A percentile compares a stretch with the other conserved stretches of the same genome.
Evolutionary conservation across 169 alveolate species (phyloP).

Genomic region (Eimeria maxima): DNA sequence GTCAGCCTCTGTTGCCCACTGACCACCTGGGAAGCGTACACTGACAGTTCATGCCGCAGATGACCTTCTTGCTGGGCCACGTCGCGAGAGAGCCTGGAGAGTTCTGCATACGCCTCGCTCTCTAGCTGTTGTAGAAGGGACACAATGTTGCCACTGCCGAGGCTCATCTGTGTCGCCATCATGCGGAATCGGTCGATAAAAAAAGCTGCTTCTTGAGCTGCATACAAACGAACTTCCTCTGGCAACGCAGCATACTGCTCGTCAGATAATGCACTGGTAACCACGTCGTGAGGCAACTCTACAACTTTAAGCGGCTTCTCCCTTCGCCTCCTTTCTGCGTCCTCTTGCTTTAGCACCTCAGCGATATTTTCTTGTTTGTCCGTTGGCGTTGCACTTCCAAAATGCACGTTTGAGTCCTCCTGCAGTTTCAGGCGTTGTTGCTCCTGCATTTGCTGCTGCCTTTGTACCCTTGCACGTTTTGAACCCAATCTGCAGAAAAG

Average conservation of each 20-base stretch:
- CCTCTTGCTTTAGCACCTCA: background rate
- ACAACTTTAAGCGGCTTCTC: constrained; percentile 61
- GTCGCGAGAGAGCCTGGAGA: constrained; percentile 57
- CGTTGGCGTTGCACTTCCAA: background rate
- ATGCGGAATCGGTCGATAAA: constrained; percentile 64
- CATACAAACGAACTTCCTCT: constrained; percentile 36
- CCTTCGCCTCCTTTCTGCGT: constrained; percentile 41
- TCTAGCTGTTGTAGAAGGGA: constrained; percentile 57
- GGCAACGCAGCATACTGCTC: constrained; percentile 67
- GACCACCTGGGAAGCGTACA: constrained; percentile 41
- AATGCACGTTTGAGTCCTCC: background rate
- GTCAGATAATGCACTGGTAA: constrained; percentile 69
- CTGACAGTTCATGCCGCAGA: constrained; percentile 59
- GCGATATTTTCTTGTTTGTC: background rate
- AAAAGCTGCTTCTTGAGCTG: constrained; percentile 20
- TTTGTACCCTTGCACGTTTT: background rate
- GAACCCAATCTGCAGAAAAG: constrained; percentile 21
- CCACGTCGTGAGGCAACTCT: constrained; percentile 73
- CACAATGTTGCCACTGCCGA: constrained; percentile 48
- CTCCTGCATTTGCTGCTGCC: background rate
- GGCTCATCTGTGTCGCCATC: constrained; percentile 45
- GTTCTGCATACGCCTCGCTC: constrained; percentile 40
- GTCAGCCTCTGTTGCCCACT: constrained; percentile 60
- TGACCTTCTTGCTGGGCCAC: constrained; percentile 79
- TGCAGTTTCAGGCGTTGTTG: background rate